These are phyloP conservation scores for Lathyrus aphaca DNA, from an alignment of 306 rosid genomes.

Conservation along the genomic window DNA sequence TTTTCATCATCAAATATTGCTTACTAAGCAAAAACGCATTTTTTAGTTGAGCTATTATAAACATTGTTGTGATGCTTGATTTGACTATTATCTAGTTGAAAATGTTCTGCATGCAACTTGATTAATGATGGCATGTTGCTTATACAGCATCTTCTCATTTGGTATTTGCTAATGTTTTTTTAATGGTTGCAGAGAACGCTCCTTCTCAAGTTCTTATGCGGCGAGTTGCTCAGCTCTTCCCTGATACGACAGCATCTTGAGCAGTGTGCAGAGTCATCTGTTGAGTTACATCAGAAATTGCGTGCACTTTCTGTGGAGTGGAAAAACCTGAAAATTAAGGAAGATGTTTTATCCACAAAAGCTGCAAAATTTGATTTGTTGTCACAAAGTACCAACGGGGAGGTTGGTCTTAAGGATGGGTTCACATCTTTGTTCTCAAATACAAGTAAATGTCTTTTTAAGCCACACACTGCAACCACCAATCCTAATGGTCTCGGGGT, in stretches of 20 bases:
- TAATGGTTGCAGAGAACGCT: constrained; percentile 75
- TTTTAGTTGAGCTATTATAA: constrained; percentile 20
- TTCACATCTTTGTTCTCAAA: constrained; percentile 45
- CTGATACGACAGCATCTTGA: constrained; percentile 88
- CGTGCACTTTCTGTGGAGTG: constrained; percentile 74
- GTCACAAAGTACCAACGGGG: constrained; percentile 48
- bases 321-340: constrained; percentile 83
- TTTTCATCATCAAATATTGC: constrained; percentile 25
- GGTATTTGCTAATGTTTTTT: constrained; percentile 34
- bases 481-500: constrained; percentile 47
- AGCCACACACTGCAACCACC: constrained; percentile 42
- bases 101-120: constrained; percentile 26
- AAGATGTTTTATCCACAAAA: constrained; percentile 73
- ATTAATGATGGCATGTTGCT: constrained; percentile 21
- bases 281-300: constrained; percentile 85
- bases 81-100: not conserved
- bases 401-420: constrained; percentile 59
- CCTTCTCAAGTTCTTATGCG: constrained; percentile 83
- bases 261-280: constrained; percentile 77
- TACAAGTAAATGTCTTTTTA: constrained; percentile 49
- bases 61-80: not conserved
- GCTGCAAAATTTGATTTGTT: constrained; percentile 65
- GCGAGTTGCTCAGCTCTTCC: constrained; percentile 83
- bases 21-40: constrained; percentile 18
- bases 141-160: constrained; percentile 19